Percentiles rank a stretch among this genome's conserved stretches.
Conservation (phyloP, 1,139 yeast genomes). For the Candida sojae region DNA sequence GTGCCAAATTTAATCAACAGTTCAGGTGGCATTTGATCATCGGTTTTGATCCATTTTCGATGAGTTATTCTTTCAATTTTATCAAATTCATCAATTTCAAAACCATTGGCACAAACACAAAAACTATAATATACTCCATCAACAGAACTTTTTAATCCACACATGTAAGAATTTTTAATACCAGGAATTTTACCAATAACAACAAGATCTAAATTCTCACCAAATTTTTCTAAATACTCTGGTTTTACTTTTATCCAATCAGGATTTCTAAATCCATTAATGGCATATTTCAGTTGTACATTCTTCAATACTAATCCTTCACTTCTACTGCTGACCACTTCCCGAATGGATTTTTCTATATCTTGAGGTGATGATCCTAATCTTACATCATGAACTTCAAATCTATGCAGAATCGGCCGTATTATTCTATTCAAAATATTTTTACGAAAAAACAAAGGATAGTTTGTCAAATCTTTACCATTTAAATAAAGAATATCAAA, state of each 20-base stretch:
- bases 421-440: slow-evolving; percentile 49
- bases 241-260: slow-evolving; percentile 91
- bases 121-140: slow-evolving; percentile 53
- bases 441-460: slow-evolving; percentile 60
- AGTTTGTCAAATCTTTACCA: slow-evolving; percentile 57
- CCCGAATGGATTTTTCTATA: slow-evolving; percentile 55
- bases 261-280: slow-evolving; percentile 62
- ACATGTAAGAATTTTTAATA: slow-evolving; percentile 70
- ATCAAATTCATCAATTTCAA: slow-evolving; percentile 62
- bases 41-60: slow-evolving; percentile 59
- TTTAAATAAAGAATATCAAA: slow-evolving; percentile 76
- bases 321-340: slow-evolving; percentile 62
- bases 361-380: slow-evolving; percentile 49
- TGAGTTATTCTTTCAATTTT: slow-evolving; percentile 58
- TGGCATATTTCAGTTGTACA: slow-evolving; percentile 56
- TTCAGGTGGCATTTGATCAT: slow-evolving; percentile 37
- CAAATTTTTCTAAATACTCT: slow-evolving; percentile 82
- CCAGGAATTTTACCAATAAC: slow-evolving; percentile 80
- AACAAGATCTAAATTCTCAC: slow-evolving; percentile 79
- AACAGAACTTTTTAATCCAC: slow-evolving; percentile 57
- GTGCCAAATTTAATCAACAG: slow-evolving; percentile 59
- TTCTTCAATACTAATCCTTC: slow-evolving; percentile 86
- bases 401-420: slow-evolving; percentile 47
- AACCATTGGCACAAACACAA: slow-evolving; percentile 85
- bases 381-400: slow-evolving; percentile 57